Percentiles rank a stretch among this genome's conserved stretches.
Evolutionary conservation across 139 green algal species (phyloP).

Genomic region (Penium margaritaceum): DNA sequence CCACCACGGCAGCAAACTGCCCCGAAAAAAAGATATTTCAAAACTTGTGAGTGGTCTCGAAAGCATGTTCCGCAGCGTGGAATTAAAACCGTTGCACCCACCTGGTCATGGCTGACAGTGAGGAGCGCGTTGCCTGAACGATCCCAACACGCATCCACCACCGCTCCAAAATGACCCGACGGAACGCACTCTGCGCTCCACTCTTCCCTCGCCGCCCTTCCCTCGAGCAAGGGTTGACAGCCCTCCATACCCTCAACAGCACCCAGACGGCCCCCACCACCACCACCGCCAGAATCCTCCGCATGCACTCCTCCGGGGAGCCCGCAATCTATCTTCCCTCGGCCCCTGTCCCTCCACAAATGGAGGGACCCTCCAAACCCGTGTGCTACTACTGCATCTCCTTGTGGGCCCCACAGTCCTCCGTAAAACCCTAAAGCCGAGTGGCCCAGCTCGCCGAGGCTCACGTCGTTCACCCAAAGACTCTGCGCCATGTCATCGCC

Average conservation of each 20-base stretch:
- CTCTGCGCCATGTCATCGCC: slow-evolving; percentile 43
- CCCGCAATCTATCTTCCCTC: no score
- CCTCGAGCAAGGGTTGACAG: background rate
- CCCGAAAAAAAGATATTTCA: no score
- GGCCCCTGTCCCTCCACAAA: slow-evolving; percentile 61
- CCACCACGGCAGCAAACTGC: no score
- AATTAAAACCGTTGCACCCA: no score
- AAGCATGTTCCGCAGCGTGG: no score
- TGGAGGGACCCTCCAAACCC: slow-evolving; percentile 81
- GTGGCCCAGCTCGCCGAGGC: slow-evolving; percentile 65
- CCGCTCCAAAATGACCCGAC: slow-evolving; percentile 70
- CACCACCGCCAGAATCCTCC: no score
- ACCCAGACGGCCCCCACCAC: no score
- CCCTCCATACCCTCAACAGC: no score
- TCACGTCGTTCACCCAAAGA: slow-evolving; percentile 73
- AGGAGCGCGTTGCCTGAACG: slow-evolving; percentile 15
- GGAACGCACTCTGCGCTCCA: slow-evolving; percentile 65
- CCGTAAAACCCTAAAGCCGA: slow-evolving; percentile 67
- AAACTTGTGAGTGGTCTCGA: no score
- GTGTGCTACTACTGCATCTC: slow-evolving; percentile 66
- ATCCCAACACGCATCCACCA: slow-evolving; percentile 73
- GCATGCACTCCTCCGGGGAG: no score
- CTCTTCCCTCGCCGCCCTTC: background rate
- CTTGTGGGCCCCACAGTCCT: slow-evolving; percentile 59
- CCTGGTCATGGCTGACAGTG: slow-evolving; percentile 33